Percentiles rank a stretch among this genome's conserved stretches.
phyloP scores from a whole-genome alignment of 345 rosid species.

The Euphorbia pulcherrima region DNA sequence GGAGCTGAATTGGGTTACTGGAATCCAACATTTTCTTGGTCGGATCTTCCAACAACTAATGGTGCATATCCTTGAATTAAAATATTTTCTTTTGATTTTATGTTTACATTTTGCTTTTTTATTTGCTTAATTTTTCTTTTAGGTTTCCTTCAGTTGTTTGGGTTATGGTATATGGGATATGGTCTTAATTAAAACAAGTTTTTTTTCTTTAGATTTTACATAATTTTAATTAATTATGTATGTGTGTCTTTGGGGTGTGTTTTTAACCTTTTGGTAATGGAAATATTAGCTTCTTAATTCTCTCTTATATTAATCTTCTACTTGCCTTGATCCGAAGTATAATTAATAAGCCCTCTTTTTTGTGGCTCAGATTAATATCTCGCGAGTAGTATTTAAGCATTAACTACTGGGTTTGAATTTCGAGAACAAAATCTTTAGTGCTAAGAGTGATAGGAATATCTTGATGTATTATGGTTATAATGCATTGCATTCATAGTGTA shows the following conservation, averaged over 20 bases:
- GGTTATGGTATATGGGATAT: conserved; percentile 38
- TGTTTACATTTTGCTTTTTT: background rate
- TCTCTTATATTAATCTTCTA: background rate
- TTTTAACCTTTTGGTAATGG: conserved; percentile 28
- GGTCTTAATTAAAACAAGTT: conserved; percentile 23
- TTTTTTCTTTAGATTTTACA: background rate
- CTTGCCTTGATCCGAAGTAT: too few species aligned
- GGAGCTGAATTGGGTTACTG: conserved; percentile 50
- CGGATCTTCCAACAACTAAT: conserved; percentile 59
- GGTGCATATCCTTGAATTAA: conserved; percentile 52
- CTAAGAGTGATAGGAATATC: too few species aligned
- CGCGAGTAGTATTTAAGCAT: too few species aligned
- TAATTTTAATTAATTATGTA: conserved; percentile 6
- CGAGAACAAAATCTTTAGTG: too few species aligned
- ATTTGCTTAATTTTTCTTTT: conserved; percentile 8
- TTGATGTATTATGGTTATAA: too few species aligned
- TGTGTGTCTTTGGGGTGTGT: conserved; percentile 36
- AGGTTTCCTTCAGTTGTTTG: conserved; percentile 28
- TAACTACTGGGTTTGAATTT: too few species aligned
- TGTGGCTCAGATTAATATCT: too few species aligned
- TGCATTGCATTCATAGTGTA: too few species aligned
- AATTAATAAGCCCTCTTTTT: too few species aligned
- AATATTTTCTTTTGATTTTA: conserved; percentile 1
- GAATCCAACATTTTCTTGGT: conserved; percentile 57
- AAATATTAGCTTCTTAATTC: conserved; percentile 6